Base-by-base conservation (phyloP, 106 monocot species). In the Dendrobium catenatum region DNA sequence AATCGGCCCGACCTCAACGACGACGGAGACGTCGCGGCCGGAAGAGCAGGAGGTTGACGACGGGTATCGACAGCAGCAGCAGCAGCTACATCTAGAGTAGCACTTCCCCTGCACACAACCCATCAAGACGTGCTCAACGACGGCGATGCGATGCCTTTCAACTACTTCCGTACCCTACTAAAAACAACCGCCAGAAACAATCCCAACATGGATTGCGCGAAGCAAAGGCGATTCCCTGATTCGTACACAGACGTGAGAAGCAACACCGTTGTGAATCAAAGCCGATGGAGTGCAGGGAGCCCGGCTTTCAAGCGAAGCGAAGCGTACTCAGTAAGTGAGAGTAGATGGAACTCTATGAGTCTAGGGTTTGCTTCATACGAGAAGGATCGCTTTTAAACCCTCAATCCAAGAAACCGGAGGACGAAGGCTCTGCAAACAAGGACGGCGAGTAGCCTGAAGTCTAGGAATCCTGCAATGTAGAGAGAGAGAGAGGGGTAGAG, bases 81-180 rank as follows among this genome's bases (percentile, higher is more conserved):
- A 77, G 49, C 55, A 40, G 72, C 74, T 3, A 37, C 33, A 70
- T 42, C 20, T 40, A 64, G 33, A 67, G 59, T 47, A 83, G 51
- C 76, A 75, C 79, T 86, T 89, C 55, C 84, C 86, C 26, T 89
- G 86, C 33, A 79, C 81, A 79, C 89, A 89, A 13, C 89, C 89
- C 89, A 89, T 89, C 19, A 47, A 47, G 49, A 43, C 17, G 76
- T 16, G 11, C 51, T 51, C 17, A 41, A 44, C n/a, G 49, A 76
- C 4, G 48, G 7, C 41, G 43, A 75, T 20, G 4, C 13, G 41
- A 76, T 37, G 70, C 70, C 26, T 26, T 47, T 76, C 76, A 3
- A 6, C 46, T 47, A 37, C 24, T 77, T 17, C 13, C 29, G n/a
- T 8, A 48, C 0, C 74, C 42, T 20, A 1, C 4, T 44, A 74